Conservation (phyloP, 179 eudicot species). For the Silene noctiflora region DNA sequence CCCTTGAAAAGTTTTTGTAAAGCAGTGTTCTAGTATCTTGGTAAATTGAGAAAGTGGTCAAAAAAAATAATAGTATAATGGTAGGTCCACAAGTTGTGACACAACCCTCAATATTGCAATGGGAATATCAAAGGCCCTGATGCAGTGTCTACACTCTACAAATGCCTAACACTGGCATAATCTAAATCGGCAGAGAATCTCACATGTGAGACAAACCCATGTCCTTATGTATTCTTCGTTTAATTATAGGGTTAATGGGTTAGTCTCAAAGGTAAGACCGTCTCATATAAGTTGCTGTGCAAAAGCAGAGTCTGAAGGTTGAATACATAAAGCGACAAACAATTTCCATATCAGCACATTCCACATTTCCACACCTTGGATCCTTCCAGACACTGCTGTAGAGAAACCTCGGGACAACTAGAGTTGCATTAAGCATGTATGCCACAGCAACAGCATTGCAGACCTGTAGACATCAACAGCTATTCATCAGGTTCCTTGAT, state of each 20-base stretch:
- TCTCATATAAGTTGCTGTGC: neutral
- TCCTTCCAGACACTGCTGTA: conserved; percentile 97
- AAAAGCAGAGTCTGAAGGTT: neutral
- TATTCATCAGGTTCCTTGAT: conserved; percentile 1
- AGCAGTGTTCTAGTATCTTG: neutral
- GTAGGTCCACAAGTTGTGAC: too few species aligned
- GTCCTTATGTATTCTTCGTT: neutral
- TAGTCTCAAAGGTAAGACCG: neutral
- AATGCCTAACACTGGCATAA: neutral
- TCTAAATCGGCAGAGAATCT: neutral
- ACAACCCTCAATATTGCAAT: neutral
- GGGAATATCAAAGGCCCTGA: neutral
- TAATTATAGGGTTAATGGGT: neutral
- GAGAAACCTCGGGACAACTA: conserved; percentile 84
- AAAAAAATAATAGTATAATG: neutral
- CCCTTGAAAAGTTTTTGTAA: neutral
- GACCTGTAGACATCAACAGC: conserved; percentile 47
- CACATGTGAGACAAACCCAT: neutral
- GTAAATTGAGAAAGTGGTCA: neutral
- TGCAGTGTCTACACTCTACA: neutral
- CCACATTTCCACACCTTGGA: conserved; percentile 59
- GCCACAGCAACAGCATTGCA: conserved; percentile 98
- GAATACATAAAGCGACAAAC: neutral
- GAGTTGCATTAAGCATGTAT: conserved; percentile 78
- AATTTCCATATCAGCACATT: conserved; percentile 8